A percentile compares a stretch with the other conserved stretches of the same genome.
These are phyloP conservation scores for Rhodotorula sphaerocarpa DNA, from an alignment of 768 basidiomycete genomes.

Conservation along the genomic window DNA sequence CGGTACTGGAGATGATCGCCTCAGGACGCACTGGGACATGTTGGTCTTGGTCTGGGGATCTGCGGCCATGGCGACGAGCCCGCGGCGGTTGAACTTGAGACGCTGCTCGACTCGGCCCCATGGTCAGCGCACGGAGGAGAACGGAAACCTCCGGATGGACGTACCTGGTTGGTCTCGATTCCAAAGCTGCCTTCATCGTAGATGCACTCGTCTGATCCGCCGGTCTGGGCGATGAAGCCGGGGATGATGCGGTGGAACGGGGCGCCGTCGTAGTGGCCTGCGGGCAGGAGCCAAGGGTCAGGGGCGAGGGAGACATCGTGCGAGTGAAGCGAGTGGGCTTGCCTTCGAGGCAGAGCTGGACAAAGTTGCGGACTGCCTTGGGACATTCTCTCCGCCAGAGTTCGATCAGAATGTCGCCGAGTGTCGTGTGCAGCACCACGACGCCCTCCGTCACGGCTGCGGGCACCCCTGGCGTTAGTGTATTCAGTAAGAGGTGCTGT, in stretches of 20 bases:
- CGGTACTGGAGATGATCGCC: too few relatives aligned
- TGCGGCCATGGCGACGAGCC: conserved; percentile 90
- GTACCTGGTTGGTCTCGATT: conserved; percentile 25
- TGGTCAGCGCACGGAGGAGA: too few relatives aligned
- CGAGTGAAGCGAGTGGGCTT: background rate
- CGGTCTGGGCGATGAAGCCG: conserved; percentile 87
- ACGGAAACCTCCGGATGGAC: background rate
- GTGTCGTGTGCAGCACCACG: conserved; percentile 20
- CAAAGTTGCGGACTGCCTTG: conserved; percentile 63
- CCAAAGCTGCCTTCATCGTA: conserved; percentile 60
- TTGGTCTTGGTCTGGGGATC: conserved; percentile 73
- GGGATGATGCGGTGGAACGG: conserved; percentile 93
- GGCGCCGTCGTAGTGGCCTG: conserved; percentile 92
- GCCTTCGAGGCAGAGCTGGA: conserved; percentile 39
- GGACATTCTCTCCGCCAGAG: conserved; percentile 66
- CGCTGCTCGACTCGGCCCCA: too few relatives aligned
- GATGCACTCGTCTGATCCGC: conserved; percentile 85
- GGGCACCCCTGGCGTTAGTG: too few relatives aligned
- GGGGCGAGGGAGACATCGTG: too few relatives aligned
- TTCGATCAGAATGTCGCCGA: conserved; percentile 39
- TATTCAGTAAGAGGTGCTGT: too few relatives aligned
- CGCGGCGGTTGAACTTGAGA: conserved; percentile 78
- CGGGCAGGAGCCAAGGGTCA: conserved; percentile 43
- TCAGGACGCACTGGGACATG: conserved; percentile 71
- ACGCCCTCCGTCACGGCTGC: conserved; percentile 12